Conservation (phyloP, 2,329 filamentous ascomycete genomes). For the Myriosclerotinia scirpicola region DNA sequence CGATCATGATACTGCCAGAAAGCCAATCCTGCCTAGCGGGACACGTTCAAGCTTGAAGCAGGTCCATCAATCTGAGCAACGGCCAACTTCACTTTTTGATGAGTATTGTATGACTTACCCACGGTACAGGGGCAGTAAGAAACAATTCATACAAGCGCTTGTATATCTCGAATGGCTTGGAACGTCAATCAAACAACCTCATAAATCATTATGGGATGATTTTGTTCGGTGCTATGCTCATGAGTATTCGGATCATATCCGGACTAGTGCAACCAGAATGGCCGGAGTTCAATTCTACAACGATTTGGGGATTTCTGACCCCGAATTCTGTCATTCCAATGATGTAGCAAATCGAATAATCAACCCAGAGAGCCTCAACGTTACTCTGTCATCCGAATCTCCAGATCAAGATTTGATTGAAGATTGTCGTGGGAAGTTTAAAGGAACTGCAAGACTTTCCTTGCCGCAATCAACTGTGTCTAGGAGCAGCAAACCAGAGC, state of each 20-base stretch:
- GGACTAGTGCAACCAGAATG: not conserved
- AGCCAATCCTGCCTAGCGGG: not conserved
- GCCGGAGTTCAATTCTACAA: constrained; percentile 14
- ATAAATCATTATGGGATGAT: constrained; percentile 53
- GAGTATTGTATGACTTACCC: constrained; percentile 48
- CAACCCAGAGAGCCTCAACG: constrained; percentile 6
- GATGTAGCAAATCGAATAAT: constrained; percentile 2
- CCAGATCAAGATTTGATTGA: constrained; percentile 9
- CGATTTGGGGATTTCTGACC: not conserved
- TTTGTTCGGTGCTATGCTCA: constrained; percentile 49
- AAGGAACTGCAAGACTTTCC: not conserved
- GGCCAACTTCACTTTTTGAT: constrained; percentile 36
- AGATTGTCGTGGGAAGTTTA: constrained; percentile 1
- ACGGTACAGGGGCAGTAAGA: constrained; percentile 44
- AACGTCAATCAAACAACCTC: constrained; percentile 40
- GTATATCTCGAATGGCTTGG: constrained; percentile 46
- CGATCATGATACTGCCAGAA: not conserved
- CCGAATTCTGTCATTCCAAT: constrained; percentile 2
- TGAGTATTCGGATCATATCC: constrained; percentile 40
- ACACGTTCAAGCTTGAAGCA: not conserved
- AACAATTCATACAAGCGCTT: constrained; percentile 49
- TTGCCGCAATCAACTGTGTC: not conserved
- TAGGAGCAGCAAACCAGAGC: not conserved
- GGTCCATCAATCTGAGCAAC: not conserved
- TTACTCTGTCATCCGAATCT: constrained; percentile 2